Conservation (phyloP, 148 eudicot species). For the Rhododendron ovatum region DNA sequence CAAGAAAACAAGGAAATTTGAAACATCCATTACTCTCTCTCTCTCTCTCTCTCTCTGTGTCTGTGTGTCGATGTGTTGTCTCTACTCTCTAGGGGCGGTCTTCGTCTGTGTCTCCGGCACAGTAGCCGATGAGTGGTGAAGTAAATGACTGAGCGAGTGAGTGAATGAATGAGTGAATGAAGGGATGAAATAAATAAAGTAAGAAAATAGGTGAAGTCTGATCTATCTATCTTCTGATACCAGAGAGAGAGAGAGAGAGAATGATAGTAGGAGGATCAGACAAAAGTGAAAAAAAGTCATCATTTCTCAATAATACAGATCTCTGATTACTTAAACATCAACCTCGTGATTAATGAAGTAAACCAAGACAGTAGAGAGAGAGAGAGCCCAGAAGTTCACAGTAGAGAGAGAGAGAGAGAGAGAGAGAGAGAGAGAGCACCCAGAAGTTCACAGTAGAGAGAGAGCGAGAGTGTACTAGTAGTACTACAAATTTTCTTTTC, state of each 20-base stretch:
- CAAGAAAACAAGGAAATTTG: not conserved
- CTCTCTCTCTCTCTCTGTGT: constrained; percentile 11
- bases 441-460: not conserved
- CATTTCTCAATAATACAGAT: constrained; percentile 40
- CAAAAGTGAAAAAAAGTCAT: constrained; percentile 29
- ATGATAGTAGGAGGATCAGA: constrained; percentile 12
- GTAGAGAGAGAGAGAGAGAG: not conserved
- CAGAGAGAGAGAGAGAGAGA: constrained; percentile 15
- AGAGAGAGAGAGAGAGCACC: not conserved
- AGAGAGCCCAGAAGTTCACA: not conserved
- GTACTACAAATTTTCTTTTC: not conserved
- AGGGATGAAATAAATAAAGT: not conserved
- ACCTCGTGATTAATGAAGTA: constrained; percentile 46
- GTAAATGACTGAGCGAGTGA: constrained; percentile 24
- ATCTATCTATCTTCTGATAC: constrained; percentile 3
- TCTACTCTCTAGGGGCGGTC: constrained; percentile 4
- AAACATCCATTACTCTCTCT: not conserved
- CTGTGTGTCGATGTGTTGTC: not conserved
- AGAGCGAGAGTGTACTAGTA: not conserved
- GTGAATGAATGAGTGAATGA: not conserved
- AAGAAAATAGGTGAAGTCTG: constrained; percentile 9
- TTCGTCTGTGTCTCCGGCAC: constrained; percentile 40
- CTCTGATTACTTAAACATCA: constrained; percentile 27
- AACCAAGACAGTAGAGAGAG: not conserved
- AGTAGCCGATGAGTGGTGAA: constrained; percentile 29